Base-by-base conservation (phyloP, 257 asterid genomes). In the Misopates orontium region DNA sequence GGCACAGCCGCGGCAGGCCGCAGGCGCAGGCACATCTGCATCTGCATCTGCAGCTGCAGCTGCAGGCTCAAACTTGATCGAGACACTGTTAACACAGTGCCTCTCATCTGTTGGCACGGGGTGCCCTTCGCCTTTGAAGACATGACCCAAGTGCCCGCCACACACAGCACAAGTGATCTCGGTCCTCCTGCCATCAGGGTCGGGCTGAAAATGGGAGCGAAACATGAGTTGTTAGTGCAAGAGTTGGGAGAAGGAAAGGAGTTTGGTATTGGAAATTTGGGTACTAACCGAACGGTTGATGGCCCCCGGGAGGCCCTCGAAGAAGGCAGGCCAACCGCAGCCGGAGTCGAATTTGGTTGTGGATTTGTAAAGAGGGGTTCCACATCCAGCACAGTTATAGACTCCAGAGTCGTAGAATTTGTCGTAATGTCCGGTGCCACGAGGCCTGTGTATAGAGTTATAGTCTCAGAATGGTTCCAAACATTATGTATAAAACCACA, bases 241-340 rank as follows among this genome's bases (percentile, higher is more conserved):
- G 17, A 49, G 17, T 41, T 15, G 61, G 0, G 2, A 42, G 6
- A 16, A 52, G 1, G 5, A 25, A 52, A 14, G 24, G 54, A 4
- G 7, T 17, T 3, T 10, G 4, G 18, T 28, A 40, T 0, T 17
- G 15, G 24, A 25, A 8, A 18, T 0, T 18, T 17, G 20, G 40
- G 13, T 51, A 76, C 96, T 79, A 11, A 89, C 95, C 5, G 87
- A 49, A 18, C 90, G 86, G 63, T 70, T 79, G 47, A 87, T 90
- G 47, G 88, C 78, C 16, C 90, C 88, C 0, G 90, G 94, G 1
- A 90, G 62, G n/a, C 97, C 94, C 57, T 90, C 84, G 13, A 80
- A 90, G 83, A 90, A 87, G 50, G 97, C 95, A 32, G 91, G 95
- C 97, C 97, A 87, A 11, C 95, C 95, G 53, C 95, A 90, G 50